phyloP scores from a whole-genome alignment of 2,329 filamentous ascomycete genomes.

The Mariannaea elegans region DNA sequence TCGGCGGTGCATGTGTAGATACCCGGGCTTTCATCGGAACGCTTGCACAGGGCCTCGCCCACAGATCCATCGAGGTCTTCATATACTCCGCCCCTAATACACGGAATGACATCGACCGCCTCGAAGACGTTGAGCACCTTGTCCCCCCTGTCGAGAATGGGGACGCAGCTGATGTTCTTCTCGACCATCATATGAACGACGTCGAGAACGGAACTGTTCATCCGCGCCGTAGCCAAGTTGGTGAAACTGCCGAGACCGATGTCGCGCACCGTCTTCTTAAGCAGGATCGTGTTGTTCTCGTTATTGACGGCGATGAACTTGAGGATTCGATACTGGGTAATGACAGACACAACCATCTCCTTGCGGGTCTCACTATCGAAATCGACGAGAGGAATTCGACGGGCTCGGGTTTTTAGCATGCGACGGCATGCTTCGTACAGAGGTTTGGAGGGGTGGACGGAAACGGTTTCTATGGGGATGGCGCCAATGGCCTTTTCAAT shows the following conservation, averaged over 20 bases:
- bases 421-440: conserved; percentile 94
- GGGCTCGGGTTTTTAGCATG: conserved; percentile 93
- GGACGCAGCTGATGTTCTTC: conserved; percentile 92
- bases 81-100: conserved; percentile 93
- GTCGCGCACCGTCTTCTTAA: conserved; percentile 88
- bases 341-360: conserved; percentile 93
- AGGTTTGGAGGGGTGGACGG: conserved; percentile 89
- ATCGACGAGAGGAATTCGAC: conserved; percentile 92
- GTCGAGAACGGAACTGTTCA: conserved; percentile 92
- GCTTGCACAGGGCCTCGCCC: conserved; percentile 87
- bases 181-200: conserved; percentile 94
- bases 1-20: conserved; percentile 96
- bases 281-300: conserved; percentile 82
- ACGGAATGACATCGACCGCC: conserved; percentile 94
- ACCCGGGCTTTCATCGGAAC: conserved; percentile 90
- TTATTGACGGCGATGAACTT: conserved; percentile 98
- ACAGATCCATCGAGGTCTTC: conserved; percentile 88
- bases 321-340: conserved; percentile 97
- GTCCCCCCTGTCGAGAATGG: conserved; percentile 82
- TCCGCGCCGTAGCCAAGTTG: conserved; percentile 81
- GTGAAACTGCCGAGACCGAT: conserved; percentile 86
- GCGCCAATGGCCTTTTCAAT: conserved; percentile 96
- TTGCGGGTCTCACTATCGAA: conserved; percentile 92
- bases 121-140: conserved; percentile 95
- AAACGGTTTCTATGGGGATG: conserved; percentile 90